These are phyloP conservation scores for Cytospora schulzeri DNA, from an alignment of 2,329 filamentous ascomycete genomes.

Conservation along the genomic window DNA sequence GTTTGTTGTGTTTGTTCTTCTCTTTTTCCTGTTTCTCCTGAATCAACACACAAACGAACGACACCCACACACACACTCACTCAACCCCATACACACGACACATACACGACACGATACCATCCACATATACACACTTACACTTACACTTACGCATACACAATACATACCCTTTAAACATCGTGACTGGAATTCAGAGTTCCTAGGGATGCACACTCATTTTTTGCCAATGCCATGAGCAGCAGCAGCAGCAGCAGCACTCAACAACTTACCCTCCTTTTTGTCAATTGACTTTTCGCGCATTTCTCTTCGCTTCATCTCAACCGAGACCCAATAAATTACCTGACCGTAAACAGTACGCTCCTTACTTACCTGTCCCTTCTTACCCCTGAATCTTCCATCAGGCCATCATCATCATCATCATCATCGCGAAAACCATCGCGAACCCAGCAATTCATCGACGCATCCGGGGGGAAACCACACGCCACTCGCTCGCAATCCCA, in stretches of 20 bases:
- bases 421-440: neutral
- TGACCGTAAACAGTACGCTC: conserved; percentile 1
- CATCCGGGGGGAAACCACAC: neutral
- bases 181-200: neutral
- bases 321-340: neutral
- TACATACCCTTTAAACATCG: neutral
- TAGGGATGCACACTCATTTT: neutral
- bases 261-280: conserved; percentile 7
- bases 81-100: neutral
- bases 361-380: neutral
- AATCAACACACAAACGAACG: neutral
- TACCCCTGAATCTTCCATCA: neutral
- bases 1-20: neutral
- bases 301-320: conserved; percentile 6
- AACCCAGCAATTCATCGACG: neutral
- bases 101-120: conserved; percentile 1
- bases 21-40: neutral
- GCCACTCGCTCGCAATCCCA: neutral
- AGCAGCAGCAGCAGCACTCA: conserved; percentile 10
- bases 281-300: neutral
- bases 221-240: conserved; percentile 17
- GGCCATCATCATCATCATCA: neutral
- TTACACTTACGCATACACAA: neutral
- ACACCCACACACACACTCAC: neutral
- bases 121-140: neutral